Conservation (phyloP, 1,284 basidiomycete species). For the Ustilago esculenta region DNA sequence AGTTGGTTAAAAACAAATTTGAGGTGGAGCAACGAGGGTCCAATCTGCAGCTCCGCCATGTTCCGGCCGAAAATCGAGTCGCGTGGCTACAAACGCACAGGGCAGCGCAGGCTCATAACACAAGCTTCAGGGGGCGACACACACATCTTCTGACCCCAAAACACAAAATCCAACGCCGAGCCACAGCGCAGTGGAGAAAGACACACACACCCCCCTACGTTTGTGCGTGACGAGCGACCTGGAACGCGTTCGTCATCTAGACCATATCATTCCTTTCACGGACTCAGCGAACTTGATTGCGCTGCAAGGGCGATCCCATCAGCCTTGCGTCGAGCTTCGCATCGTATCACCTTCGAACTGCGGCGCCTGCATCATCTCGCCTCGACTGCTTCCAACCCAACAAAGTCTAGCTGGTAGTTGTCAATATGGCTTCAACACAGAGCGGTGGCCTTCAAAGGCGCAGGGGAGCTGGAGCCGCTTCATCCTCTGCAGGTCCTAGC, state of each 20-base stretch:
- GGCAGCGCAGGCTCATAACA: slow-evolving; percentile 5
- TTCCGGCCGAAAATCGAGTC: slow-evolving; percentile 25
- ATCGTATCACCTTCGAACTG: too few relatives aligned
- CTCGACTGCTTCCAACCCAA: too few relatives aligned
- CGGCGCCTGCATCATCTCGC: too few relatives aligned
- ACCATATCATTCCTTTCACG: too few relatives aligned
- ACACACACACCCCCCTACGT: neutral
- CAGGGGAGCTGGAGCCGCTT: slow-evolving; percentile 27
- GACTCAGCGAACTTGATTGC: too few relatives aligned
- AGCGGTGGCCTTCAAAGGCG: slow-evolving; percentile 42
- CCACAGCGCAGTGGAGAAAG: neutral
- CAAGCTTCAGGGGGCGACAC: neutral
- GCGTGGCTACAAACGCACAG: slow-evolving; percentile 14
- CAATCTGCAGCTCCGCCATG: neutral
- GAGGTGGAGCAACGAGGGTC: slow-evolving; percentile 15
- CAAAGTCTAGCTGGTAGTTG: too few relatives aligned
- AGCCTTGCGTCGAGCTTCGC: too few relatives aligned
- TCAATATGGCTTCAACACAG: slow-evolving; percentile 33
- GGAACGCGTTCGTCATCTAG: too few relatives aligned
- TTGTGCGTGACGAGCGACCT: too few relatives aligned
- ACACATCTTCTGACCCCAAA: slow-evolving; percentile 10
- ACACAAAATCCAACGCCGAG: neutral
- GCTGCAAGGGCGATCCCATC: neutral
- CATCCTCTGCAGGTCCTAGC: slow-evolving; percentile 28
- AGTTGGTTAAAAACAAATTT: slow-evolving; percentile 10